Conservation (phyloP, 1,284 basidiomycete genomes). For the Ustanciosporium gigantosporum region DNA sequence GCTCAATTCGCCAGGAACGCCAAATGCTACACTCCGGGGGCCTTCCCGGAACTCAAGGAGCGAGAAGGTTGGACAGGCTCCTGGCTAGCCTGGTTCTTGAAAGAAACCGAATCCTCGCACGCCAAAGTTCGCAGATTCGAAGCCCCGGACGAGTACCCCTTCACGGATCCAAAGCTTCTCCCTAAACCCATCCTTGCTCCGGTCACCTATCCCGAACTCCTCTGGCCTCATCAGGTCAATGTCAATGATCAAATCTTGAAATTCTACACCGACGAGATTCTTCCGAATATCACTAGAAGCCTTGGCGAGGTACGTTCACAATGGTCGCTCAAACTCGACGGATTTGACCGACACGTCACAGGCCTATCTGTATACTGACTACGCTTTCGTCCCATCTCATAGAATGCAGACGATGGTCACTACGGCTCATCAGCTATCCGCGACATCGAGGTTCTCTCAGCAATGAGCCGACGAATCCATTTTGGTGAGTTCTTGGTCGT, state of each 20-base stretch:
- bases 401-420: slow-evolving; percentile 86
- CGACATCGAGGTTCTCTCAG: slow-evolving; percentile 90
- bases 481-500: slow-evolving; percentile 73
- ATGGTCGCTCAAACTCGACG: no score
- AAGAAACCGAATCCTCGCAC: slow-evolving; percentile 90
- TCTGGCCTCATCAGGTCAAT: slow-evolving; percentile 82
- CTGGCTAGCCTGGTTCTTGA: slow-evolving; percentile 97
- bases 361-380: not conserved
- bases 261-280: slow-evolving; percentile 82
- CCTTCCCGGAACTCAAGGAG: slow-evolving; percentile 70
- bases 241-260: slow-evolving; percentile 81
- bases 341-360: no score
- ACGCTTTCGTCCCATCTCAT: not conserved
- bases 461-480: slow-evolving; percentile 92
- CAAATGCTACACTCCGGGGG: slow-evolving; percentile 80
- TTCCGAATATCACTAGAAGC: slow-evolving; percentile 75
- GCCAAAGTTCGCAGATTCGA: slow-evolving; percentile 60
- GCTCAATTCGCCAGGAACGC: slow-evolving; percentile 94
- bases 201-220: slow-evolving; percentile 75
- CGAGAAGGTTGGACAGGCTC: slow-evolving; percentile 76
- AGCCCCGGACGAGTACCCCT: slow-evolving; percentile 91
- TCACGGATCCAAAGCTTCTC: slow-evolving; percentile 73
- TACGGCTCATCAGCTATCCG: slow-evolving; percentile 92
- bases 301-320: slow-evolving; percentile 28
- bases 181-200: slow-evolving; percentile 81